Conservation (phyloP, 768 basidiomycete species). For the Boletus tomentosulus region DNA sequence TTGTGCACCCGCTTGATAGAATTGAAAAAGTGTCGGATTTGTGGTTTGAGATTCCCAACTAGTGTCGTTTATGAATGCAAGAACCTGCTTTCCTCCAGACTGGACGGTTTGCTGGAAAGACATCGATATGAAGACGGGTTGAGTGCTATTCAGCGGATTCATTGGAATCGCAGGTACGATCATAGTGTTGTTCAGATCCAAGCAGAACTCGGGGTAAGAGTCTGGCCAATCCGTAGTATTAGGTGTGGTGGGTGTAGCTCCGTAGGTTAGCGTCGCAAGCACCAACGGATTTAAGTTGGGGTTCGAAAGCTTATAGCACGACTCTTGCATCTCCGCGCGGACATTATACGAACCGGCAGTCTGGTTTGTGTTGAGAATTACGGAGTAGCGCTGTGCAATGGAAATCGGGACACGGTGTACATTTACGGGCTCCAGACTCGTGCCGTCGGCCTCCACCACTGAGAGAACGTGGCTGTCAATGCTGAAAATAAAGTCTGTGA, state of each 20-base stretch:
- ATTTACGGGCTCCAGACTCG: constrained; percentile 34
- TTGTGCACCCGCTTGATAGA: constrained; percentile 21
- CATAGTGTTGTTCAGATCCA: constrained; percentile 29
- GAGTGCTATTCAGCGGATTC: constrained; percentile 28
- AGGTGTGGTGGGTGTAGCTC: constrained; percentile 21
- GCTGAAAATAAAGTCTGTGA: constrained; percentile 43
- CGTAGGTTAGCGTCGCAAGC: constrained; percentile 27
- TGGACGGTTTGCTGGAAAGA: constrained; percentile 25
- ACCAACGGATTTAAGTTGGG: constrained; percentile 28
- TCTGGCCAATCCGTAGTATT: constrained; percentile 28
- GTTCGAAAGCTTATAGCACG: constrained; percentile 30
- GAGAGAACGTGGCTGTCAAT: constrained; percentile 44
- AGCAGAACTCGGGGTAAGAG: constrained; percentile 17
- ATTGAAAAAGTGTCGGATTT: constrained; percentile 28
- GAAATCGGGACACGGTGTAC: constrained; percentile 40
- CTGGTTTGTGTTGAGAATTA: constrained; percentile 40
- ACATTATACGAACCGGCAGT: constrained; percentile 34
- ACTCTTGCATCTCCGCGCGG: constrained; percentile 35
- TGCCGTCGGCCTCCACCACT: constrained; percentile 49
- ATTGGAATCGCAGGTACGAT: constrained; percentile 23
- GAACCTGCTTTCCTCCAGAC: constrained; percentile 24
- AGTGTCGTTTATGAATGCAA: constrained; percentile 26
- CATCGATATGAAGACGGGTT: constrained; percentile 10
- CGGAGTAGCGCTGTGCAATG: constrained; percentile 50
- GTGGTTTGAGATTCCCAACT: constrained; percentile 25